Evolutionary conservation across 177 flowering plant species (phyloP), one percentile per base, ranked within the genome.

Genomic region (Vitis hybrid): DNA sequence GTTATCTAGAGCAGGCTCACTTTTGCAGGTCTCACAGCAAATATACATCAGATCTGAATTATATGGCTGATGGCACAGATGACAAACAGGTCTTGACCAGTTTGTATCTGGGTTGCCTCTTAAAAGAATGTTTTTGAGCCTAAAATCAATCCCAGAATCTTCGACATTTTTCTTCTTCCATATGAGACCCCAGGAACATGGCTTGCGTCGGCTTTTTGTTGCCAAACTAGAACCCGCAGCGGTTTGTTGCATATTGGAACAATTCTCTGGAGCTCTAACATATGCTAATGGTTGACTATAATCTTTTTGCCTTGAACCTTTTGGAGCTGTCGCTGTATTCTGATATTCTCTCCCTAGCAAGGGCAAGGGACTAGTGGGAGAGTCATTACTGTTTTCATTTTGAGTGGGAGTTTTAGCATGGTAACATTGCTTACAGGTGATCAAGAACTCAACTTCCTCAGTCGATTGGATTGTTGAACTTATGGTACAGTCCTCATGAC

Each of bases 11-110:
- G 66, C 2, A 77, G 51, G 14, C 97, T 87, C 89, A 96, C 99
- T 56, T 64, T 61, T 51, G 83, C 99, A 96, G 58, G 57, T 56
- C 77, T 85, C 91, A 73, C 99, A 96, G 65, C 81, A 69, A 62
- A 96, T 84, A 79, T 96, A 96, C 85, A 84, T 87, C 66, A 90
- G 78, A 66, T 84, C 80, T 18, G 89, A 63, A 75, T 86, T 81
- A 76, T 94, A 94, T 16, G 91, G 83, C 76, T 85, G 73, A 16
- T 45, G 51, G 75, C 99, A 96, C 62, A 90, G 82, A 53, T 39
- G 48, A 70, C 99, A 96, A 19, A 21, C 58, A 48, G 92, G 91
- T 56, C 49, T 55, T 62, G 68, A 61, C 19, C 61, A 51, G 29
- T 74, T 73, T n/a, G 59, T 12, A 67, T 71, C 62, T 56, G 74